Conservation (phyloP, 75 land plant species). For the Chamaecyparis obtusa region DNA sequence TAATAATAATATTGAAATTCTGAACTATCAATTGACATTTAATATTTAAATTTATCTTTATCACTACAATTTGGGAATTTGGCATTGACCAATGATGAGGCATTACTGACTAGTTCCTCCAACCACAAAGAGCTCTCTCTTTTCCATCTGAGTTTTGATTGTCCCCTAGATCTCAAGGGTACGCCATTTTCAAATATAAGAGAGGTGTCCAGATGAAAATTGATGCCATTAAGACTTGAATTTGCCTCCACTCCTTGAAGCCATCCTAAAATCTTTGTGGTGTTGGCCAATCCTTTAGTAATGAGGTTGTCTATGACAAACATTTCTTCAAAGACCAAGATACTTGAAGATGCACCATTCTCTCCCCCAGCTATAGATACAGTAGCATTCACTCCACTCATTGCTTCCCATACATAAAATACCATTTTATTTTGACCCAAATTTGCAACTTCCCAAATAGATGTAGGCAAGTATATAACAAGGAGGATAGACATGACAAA, state of each 20-base stretch:
- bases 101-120: too few species aligned
- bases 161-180: constrained; percentile 41
- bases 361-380: not conserved
- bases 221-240: not conserved
- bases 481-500: too few species aligned
- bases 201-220: not conserved
- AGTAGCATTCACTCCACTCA: not conserved
- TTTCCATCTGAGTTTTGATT: constrained; percentile 10
- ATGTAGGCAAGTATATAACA: too few species aligned
- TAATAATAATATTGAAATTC: too few species aligned
- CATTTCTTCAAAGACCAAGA: not conserved
- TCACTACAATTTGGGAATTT: too few species aligned
- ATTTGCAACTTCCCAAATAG: too few species aligned
- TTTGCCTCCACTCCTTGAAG: not conserved
- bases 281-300: not conserved
- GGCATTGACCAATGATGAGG: too few species aligned
- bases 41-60: too few species aligned
- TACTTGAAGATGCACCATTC: too few species aligned
- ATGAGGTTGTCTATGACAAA: not conserved
- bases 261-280: not conserved
- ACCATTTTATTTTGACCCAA: not conserved
- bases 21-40: too few species aligned
- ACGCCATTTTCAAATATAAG: constrained; percentile 20
- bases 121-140: constrained; percentile 42
- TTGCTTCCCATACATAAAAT: not conserved